Evolutionary conservation across 1,284 basidiomycete genomes (phyloP), one percentile per base, ranked within the genome.

Genomic region (Ganoderma meredithae): DNA sequence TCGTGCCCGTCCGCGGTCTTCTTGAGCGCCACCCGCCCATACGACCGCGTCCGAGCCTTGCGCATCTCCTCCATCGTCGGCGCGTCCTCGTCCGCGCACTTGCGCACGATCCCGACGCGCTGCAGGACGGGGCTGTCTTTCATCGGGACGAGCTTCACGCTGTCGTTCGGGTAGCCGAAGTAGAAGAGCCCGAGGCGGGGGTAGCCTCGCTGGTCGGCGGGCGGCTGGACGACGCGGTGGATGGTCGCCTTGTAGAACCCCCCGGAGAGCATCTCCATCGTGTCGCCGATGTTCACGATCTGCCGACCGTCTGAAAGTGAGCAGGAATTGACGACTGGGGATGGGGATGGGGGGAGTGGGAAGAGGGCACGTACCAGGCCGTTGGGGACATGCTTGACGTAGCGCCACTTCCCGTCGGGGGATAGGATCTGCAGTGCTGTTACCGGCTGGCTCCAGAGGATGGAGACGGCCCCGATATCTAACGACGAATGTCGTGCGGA

Each of bases 271-370:
- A 89, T 88, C 49, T 84, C 83, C 47, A 89, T 74, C 0, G 83
- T 81, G 71, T 91, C 90, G 17, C 89, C 90, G 0, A 85, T 83
- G 71, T 92, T 89, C 65, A 88, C 79, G 40, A 85, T 80, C 84
- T 84, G 40, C 17, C 1, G 17, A 5, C 43, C 15, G 7, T n/a
- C 43, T 19, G 88, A 56, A 90, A 76, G 3, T 86, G 86, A 68
- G 88, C 88, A 4, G 87, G 84, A 61, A 63, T 62, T 5, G 69
- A 66, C 17, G 53, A 59, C n/a, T n/a, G n/a, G n/a, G n/a, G n/a
- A n/a, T n/a, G n/a, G n/a, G n/a, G n/a, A n/a, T n/a, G n/a, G n/a
- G n/a, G n/a, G 61, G 67, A 64, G 1, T 3, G 10, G 27, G 17
- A 40, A 17, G 49, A 3, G 25, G 19, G 41, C 6, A 67, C 80